Evolutionary conservation across 148 eudicot species (phyloP).

Genomic region (Rhododendron henanense): DNA sequence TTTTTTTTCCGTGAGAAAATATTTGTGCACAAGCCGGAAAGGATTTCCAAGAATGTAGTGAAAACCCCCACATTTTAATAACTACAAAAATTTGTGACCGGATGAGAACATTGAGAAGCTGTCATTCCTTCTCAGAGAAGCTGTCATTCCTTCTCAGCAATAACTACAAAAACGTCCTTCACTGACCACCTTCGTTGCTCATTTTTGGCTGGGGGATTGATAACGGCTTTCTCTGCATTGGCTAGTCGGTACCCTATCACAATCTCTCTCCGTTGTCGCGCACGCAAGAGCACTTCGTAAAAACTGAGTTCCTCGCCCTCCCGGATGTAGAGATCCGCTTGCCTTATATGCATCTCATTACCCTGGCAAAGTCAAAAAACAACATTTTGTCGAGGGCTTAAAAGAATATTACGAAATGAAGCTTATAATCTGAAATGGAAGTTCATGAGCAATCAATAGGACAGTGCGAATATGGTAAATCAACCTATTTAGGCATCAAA

Average conservation of each 20-base stretch:
- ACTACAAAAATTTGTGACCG: too few species aligned
- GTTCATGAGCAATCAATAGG: not conserved
- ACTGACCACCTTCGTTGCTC: slow-evolving; percentile 42
- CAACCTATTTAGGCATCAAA: not conserved
- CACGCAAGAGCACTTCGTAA: slow-evolving; percentile 48
- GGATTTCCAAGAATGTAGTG: too few species aligned
- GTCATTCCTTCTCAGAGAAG: slow-evolving; percentile 52
- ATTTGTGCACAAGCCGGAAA: too few species aligned
- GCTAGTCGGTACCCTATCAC: slow-evolving; percentile 44
- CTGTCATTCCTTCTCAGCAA: slow-evolving; percentile 56
- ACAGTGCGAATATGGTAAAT: not conserved
- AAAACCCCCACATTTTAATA: too few species aligned
- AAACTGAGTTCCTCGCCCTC: slow-evolving; percentile 55
- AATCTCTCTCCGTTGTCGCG: slow-evolving; percentile 49
- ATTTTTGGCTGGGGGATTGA: slow-evolving; percentile 29
- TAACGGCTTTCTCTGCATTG: slow-evolving; percentile 46
- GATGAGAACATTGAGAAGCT: not conserved
- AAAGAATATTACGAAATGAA: not conserved
- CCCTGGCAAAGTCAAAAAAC: slow-evolving; percentile 26
- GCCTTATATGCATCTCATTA: slow-evolving; percentile 56
- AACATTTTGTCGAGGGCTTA: not conserved
- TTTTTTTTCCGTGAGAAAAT: too few species aligned
- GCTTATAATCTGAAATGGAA: not conserved
- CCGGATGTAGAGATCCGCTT: slow-evolving; percentile 40
- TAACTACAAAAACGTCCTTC: slow-evolving; percentile 50